Percentiles rank a stretch among this genome's conserved stretches.
Evolutionary conservation across 2,329 filamentous ascomycete genomes (phyloP).

Genomic region (Bipolaris oryzae): DNA sequence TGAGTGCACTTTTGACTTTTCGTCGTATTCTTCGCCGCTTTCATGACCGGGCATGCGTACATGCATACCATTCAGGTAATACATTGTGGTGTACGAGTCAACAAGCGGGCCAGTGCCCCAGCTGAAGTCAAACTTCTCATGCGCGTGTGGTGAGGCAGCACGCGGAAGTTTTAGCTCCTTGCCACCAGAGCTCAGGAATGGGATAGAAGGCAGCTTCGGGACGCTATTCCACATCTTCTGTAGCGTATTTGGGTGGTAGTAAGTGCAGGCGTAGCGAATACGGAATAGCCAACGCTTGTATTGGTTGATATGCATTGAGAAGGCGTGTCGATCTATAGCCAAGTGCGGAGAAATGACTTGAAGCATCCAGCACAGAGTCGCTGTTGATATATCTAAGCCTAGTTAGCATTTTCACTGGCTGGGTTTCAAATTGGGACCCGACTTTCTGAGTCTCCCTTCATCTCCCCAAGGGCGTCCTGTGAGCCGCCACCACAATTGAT

Average conservation of each 20-base stretch:
- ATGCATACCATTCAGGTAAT: conserved; percentile 51
- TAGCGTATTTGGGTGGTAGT: conserved; percentile 30
- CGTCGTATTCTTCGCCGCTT: conserved; percentile 38
- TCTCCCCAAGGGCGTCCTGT: conserved; percentile 34
- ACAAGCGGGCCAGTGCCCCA: conserved; percentile 55
- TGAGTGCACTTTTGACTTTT: conserved; percentile 43
- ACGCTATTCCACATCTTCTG: conserved; percentile 20
- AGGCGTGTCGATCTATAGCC: conserved; percentile 53
- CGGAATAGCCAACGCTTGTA: conserved; percentile 46
- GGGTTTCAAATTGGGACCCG: conserved; percentile 7
- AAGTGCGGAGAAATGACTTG: conserved; percentile 56
- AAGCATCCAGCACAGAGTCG: conserved; percentile 63
- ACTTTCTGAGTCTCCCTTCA: conserved; percentile 46
- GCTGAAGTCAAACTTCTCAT: conserved; percentile 49
- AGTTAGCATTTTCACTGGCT: neutral
- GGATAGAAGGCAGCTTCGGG: conserved; percentile 29
- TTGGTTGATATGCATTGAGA: conserved; percentile 49
- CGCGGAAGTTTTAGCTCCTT: conserved; percentile 29
- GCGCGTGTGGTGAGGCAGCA: conserved; percentile 37
- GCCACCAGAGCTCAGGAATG: conserved; percentile 26
- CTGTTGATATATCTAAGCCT: conserved; percentile 50
- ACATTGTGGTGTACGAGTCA: conserved; percentile 52
- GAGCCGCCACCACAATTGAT: conserved; percentile 58
- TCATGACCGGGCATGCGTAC: conserved; percentile 55
- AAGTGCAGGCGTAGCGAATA: conserved; percentile 40